Evolutionary conservation across 805 yeast genomes (phyloP), one percentile per base, ranked within the genome.

Genomic region (Wickerhamiella lipophila): DNA sequence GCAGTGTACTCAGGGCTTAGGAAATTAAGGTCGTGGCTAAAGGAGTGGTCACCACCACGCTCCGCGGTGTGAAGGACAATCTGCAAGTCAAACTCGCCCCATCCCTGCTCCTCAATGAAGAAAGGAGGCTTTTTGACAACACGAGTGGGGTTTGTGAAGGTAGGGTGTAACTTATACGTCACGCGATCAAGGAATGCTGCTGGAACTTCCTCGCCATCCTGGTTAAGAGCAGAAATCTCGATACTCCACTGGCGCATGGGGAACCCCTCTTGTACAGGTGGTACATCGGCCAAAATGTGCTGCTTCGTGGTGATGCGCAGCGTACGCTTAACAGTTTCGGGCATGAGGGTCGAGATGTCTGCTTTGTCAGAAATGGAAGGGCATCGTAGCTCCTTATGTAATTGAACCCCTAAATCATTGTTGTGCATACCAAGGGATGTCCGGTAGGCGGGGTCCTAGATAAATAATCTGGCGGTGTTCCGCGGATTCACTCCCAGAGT

Each of bases 61-160:
- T 94, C 97, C 16, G 81, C 73, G 41, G 83, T 68, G 53, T 82
- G 82, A 39, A 88, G 70, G 29, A 83, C 73, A 52, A 92, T 79
- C 34, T 83, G 83, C 62, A 92, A 74, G 61, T 88, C 96, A 60
- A 89, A 89, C 56, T 89, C 97, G 64, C 97, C 98, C 97, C 98
- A 89, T 46, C 98, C 98, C 68, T 85, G 81, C 64, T 89, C 98
- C 60, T 78, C 83, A 50, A 89, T 81, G 60, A 68, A 75, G 68
- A 88, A 89, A 9, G 98, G 98, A 8, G 83, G 76, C 60, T 79
- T 80, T 60, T 83, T 84, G 61, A 86, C 64, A 11, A 81, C 72
- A 63, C 96, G 76, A 54, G 76, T 80, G 9, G 97, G 97, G 64
- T 87, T 87, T 45, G 77, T 78, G 68, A 89, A 89, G 8, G 97